Evolutionary conservation across 805 yeast species (phyloP).

Genomic region (Zygosaccharomyces kombuchaensis): DNA sequence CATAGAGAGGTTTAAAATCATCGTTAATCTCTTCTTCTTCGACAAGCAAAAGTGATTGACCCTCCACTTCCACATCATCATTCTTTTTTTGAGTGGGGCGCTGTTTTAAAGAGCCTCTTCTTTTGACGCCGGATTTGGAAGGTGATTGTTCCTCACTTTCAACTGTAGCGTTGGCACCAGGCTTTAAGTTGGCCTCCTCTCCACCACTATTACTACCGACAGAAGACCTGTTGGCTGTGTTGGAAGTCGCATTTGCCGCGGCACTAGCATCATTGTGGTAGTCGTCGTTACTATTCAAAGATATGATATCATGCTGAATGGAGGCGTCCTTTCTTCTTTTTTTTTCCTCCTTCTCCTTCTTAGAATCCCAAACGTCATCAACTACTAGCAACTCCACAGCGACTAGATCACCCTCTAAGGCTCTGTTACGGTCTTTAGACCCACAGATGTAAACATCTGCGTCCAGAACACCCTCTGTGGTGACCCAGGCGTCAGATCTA

Average conservation of each 20-base stretch:
- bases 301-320: slow-evolving; percentile 38
- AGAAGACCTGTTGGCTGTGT: slow-evolving; percentile 14
- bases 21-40: slow-evolving; percentile 96
- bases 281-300: slow-evolving; percentile 49
- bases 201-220: slow-evolving; percentile 7
- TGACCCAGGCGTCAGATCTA: slow-evolving; percentile 96
- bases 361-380: slow-evolving; percentile 96
- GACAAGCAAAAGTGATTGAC: slow-evolving; percentile 83
- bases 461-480: slow-evolving; percentile 91
- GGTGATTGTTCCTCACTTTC: slow-evolving; percentile 39
- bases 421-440: slow-evolving; percentile 95
- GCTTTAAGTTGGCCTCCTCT: slow-evolving; percentile 17
- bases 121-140: slow-evolving; percentile 38
- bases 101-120: slow-evolving; percentile 89
- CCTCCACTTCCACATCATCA: slow-evolving; percentile 98
- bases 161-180: slow-evolving; percentile 29
- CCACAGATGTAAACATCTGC: slow-evolving; percentile 98
- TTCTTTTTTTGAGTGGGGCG: slow-evolving; percentile 96
- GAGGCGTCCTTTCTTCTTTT: slow-evolving; percentile 75
- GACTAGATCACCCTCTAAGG: slow-evolving; percentile 92
- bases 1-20: slow-evolving; percentile 87
- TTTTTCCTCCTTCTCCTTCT: slow-evolving; percentile 94
- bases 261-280: slow-evolving; percentile 79
- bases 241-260: slow-evolving; percentile 30
- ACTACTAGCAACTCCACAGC: slow-evolving; percentile 93